Conservation (phyloP, 1,139 yeast genomes). For the Scheffersomyces lignicola region DNA sequence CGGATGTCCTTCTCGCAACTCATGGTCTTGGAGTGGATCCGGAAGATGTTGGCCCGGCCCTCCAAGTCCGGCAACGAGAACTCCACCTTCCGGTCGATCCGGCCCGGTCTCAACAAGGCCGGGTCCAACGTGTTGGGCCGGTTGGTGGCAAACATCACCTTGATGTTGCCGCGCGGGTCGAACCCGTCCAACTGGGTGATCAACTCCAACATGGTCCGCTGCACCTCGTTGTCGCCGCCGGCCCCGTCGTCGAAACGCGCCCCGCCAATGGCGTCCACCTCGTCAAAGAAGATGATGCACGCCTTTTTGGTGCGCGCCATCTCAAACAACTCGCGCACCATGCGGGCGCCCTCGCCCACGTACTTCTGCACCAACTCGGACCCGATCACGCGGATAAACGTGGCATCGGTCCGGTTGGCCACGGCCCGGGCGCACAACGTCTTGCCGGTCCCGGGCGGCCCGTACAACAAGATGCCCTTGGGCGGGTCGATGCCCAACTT, state of each 20-base stretch:
- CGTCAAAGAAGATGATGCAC: constrained; percentile 94
- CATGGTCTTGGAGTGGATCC: constrained; percentile 97
- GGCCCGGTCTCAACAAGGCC: constrained; percentile 95
- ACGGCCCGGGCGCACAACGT: constrained; percentile 98
- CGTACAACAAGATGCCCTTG: constrained; percentile 91
- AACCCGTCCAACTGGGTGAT: constrained; percentile 97
- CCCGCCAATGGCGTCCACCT: constrained; percentile 98
- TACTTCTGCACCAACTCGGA: constrained; percentile 97
- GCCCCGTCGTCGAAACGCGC: constrained; percentile 99
- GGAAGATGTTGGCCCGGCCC: constrained; percentile 95
- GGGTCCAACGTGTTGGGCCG: constrained; percentile 98
- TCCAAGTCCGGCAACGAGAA: constrained; percentile 94
- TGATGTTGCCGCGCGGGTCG: constrained; percentile 97
- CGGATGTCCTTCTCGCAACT: constrained; percentile 95
- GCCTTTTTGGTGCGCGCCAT: constrained; percentile 99
- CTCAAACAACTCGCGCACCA: constrained; percentile 97
- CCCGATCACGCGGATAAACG: constrained; percentile 96
- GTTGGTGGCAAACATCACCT: constrained; percentile 98
- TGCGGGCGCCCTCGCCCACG: constrained; percentile 99
- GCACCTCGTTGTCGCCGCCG: constrained; percentile 99
- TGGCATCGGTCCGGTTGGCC: constrained; percentile 98
- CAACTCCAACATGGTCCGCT: constrained; percentile 97
- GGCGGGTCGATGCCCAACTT: constrained; percentile 98
- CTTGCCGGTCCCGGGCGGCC: constrained; percentile 99
- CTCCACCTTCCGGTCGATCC: constrained; percentile 97